These are phyloP conservation scores for Phytopythium montanum DNA, from an alignment of 352 stramenopile species.

Conservation along the genomic window DNA sequence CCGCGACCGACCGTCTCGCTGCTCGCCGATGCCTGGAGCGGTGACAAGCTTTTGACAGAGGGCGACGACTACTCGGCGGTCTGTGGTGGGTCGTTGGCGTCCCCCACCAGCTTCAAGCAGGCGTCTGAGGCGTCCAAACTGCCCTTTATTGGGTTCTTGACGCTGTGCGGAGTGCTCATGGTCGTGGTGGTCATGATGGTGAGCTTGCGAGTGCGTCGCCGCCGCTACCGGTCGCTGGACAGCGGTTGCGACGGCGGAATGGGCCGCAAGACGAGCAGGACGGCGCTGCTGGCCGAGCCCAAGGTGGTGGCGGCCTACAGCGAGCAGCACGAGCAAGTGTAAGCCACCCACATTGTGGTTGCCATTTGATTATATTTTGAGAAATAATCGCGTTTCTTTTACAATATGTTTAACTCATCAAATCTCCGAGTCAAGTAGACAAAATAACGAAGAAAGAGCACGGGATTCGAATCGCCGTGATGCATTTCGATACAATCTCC, in stretches of 20 bases:
- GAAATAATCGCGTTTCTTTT: no score
- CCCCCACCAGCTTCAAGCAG: slow-evolving; percentile 3
- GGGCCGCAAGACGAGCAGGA: neutral
- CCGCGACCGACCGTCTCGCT: slow-evolving; percentile 47
- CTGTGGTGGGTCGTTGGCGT: neutral
- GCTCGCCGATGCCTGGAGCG: slow-evolving; percentile 43
- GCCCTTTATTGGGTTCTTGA: neutral
- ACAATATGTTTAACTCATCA: no score
- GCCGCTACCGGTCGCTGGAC: slow-evolving; percentile 4
- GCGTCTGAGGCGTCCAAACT: neutral
- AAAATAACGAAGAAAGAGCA: no score
- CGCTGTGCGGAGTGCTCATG: slow-evolving; percentile 2
- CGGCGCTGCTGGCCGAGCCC: slow-evolving; percentile 1
- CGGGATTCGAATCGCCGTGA: no score
- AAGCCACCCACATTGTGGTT: neutral
- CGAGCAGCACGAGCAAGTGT: neutral
- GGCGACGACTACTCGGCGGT: slow-evolving; percentile 25
- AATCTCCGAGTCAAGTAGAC: no score
- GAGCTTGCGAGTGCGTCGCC: slow-evolving; percentile 1
- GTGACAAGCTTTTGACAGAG: slow-evolving; percentile 28
- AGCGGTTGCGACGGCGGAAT: neutral
- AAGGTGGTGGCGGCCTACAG: neutral
- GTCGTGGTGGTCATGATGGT: neutral
- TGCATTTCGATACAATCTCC: no score
- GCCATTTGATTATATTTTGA: no score